phyloP scores from a whole-genome alignment of 495 filamentous ascomycete genomes.

The Echria macrotheca region DNA sequence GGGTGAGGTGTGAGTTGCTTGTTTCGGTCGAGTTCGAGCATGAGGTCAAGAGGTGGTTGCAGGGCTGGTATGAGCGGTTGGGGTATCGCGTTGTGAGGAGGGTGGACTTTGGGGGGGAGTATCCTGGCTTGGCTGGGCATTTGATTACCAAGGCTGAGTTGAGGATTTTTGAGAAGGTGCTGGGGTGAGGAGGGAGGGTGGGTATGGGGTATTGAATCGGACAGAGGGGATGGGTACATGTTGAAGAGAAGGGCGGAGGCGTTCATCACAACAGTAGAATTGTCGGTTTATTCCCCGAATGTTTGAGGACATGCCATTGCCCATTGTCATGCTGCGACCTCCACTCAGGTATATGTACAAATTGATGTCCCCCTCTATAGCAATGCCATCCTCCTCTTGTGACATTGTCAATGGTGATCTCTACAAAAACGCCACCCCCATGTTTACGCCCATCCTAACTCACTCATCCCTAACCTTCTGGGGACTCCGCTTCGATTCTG shows the following conservation, averaged over 20 bases:
- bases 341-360: no score
- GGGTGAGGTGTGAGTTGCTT: conserved; percentile 12
- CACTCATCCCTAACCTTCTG: conserved; percentile 10
- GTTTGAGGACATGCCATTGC: no score
- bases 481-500: conserved; percentile 14
- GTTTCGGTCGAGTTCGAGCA: conserved; percentile 5
- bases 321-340: no score
- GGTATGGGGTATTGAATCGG: not conserved
- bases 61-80: conserved; percentile 14
- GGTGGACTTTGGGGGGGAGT: conserved; percentile 7
- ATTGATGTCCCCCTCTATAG: no score
- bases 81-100: conserved; percentile 10
- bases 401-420: no score
- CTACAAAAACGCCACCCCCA: no score
- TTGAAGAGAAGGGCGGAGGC: no score
- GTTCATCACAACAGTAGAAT: no score
- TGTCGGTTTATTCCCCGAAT: no score
- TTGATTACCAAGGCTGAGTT: conserved; percentile 9
- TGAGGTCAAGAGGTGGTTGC: conserved; percentile 7
- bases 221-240: not conserved
- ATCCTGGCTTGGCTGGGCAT: not conserved
- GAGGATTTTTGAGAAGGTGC: conserved; percentile 12
- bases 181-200: not conserved
- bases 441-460: no score
- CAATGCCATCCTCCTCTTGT: no score